Base-by-base conservation (phyloP, 2,329 filamentous ascomycete species). In the Plectosphaerella sp. region DNA sequence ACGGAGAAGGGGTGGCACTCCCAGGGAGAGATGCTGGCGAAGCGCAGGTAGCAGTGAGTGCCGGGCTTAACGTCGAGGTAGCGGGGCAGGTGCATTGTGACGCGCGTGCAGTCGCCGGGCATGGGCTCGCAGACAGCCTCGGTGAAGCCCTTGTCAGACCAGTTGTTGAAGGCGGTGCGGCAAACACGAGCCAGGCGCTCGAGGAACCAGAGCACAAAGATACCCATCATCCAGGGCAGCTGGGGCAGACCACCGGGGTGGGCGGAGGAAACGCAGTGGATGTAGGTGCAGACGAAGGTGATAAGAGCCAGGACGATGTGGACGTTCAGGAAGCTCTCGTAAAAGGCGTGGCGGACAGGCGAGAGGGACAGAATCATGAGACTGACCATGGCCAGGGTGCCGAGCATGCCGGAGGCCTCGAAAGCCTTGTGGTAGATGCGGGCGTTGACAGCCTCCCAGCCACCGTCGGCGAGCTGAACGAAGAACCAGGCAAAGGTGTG, bases 261-360 rank as follows among this genome's bases (percentile, higher is more conserved):
- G 4, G 75, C 69, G 25, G 89, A 82, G 10, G 88, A 74, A 45
- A 82, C 76, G 61, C 90, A 84, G 73, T 97, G 94, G 37, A 92
- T 74, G 80, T 86, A 94, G 9, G 92, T 84, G 62, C 85, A 86
- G 52, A 82, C 75, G 48, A 97, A 80, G 47, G 77, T 74, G 50
- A 89, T 64, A 36, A 87, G 68, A 39, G 86, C 91, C 48, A 96
- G 73, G 37, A 89, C 68, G 60, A 96, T 91, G 72, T 97, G 94
- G 28, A 87, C 71, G 65, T 89, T 90, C 61, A 97, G 80, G 73
- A 99, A 99, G 1, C 91, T 95, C 73, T 99, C 94, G 73, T 99
- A 99, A 67, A 96, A 97, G 39, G 92, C 91, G 69, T 97, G 93
- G 55, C 94, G 86, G 49, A 99, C 65, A 0, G 91, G 87, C 3